A percentile compares a stretch with the other conserved stretches of the same genome.
Conservation (phyloP, 2,329 filamentous ascomycete species). For the Xylaria sp. region DNA sequence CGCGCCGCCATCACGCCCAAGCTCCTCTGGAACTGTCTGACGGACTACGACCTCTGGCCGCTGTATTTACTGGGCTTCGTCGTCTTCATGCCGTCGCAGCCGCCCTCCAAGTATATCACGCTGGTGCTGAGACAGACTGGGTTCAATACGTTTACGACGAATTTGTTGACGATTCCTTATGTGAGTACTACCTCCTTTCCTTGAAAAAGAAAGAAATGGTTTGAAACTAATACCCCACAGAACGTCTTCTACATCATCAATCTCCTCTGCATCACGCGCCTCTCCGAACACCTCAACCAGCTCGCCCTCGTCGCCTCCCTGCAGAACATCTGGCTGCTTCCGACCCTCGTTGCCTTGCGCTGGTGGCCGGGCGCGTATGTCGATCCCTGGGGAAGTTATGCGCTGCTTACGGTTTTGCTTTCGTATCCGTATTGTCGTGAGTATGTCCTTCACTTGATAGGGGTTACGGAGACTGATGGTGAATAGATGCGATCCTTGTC, state of each 20-base stretch:
- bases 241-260: constrained; percentile 47
- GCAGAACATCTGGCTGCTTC: constrained; percentile 50
- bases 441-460: constrained; percentile 6
- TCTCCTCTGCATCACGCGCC: constrained; percentile 45
- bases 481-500: constrained; percentile 50
- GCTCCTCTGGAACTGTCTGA: constrained; percentile 44
- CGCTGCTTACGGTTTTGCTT: constrained; percentile 43
- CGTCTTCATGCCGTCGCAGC: constrained; percentile 43
- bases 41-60: constrained; percentile 54
- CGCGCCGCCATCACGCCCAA: constrained; percentile 47
- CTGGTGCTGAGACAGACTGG: constrained; percentile 46
- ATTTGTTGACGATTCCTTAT: constrained; percentile 51
- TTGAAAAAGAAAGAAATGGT: too few relatives aligned
- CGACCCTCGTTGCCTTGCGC: constrained; percentile 46
- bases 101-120: constrained; percentile 46
- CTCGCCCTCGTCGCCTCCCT: constrained; percentile 42
- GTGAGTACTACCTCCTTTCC: constrained; percentile 26
- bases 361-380: constrained; percentile 40
- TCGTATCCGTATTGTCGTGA: constrained; percentile 50
- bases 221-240: constrained; percentile 15
- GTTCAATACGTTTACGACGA: constrained; percentile 51
- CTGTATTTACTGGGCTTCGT: constrained; percentile 47
- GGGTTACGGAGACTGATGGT: too few relatives aligned
- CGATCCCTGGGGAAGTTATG: constrained; percentile 48
- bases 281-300: constrained; percentile 48